Percentiles rank a stretch among this genome's conserved stretches.
Evolutionary conservation across 306 rosid genomes (phyloP).

Genomic region (Ormosia emarginata): DNA sequence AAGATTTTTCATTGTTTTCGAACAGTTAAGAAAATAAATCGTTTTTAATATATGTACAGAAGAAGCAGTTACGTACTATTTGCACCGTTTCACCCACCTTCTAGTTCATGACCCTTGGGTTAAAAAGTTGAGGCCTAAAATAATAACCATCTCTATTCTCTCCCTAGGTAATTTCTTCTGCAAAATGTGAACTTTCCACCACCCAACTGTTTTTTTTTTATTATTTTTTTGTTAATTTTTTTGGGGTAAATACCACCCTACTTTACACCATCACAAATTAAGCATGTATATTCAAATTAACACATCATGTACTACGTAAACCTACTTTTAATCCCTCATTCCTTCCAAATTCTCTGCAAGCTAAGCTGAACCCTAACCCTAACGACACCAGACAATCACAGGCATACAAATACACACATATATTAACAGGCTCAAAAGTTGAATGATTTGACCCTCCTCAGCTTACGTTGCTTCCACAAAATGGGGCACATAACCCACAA

Average conservation of each 20-base stretch:
- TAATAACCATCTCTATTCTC: neutral
- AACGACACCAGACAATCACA: constrained; percentile 9
- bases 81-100: constrained; percentile 1
- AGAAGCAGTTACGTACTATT: neutral
- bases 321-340: constrained; percentile 4
- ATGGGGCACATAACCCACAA: constrained; percentile 48
- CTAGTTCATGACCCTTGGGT: constrained; percentile 15
- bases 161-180: neutral
- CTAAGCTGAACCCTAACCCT: constrained; percentile 25
- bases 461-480: constrained; percentile 35
- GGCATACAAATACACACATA: neutral
- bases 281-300: neutral
- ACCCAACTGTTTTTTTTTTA: neutral
- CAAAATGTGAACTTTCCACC: neutral
- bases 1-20: neutral
- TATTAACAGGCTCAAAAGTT: constrained; percentile 30
- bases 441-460: constrained; percentile 34
- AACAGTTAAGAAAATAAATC: neutral
- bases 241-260: neutral
- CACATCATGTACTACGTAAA: neutral
- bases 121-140: constrained; percentile 13
- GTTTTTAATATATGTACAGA: neutral
- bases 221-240: too few relatives aligned
- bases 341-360: constrained; percentile 6
- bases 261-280: neutral